These are phyloP conservation scores for Trichophaea hybrida DNA, from an alignment of 2,329 filamentous ascomycete genomes.

Conservation along the genomic window DNA sequence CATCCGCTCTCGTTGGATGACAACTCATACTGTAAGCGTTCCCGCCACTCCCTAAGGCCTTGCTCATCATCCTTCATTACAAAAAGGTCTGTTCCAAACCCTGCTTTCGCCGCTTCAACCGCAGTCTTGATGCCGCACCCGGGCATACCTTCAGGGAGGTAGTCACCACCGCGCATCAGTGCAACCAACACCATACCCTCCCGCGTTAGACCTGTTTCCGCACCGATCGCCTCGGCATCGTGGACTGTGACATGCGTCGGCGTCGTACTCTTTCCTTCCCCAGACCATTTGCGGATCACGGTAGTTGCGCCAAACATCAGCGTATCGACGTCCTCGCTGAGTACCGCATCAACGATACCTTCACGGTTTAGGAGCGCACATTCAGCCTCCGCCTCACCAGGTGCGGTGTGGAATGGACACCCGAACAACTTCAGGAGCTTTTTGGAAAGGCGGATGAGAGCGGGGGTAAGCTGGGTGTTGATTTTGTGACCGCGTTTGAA, in stretches of 20 bases:
- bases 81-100: slow-evolving; percentile 67
- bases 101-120: slow-evolving; percentile 76
- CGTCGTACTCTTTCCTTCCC: slow-evolving; percentile 25
- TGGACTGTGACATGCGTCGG: slow-evolving; percentile 83
- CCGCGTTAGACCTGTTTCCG: slow-evolving; percentile 52
- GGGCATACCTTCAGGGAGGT: slow-evolving; percentile 72
- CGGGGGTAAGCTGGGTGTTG: slow-evolving; percentile 46
- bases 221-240: slow-evolving; percentile 45
- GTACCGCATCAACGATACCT: slow-evolving; percentile 77
- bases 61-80: slow-evolving; percentile 43
- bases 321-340: slow-evolving; percentile 93
- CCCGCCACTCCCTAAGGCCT: slow-evolving; percentile 55
- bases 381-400: slow-evolving; percentile 90
- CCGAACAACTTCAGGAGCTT: slow-evolving; percentile 71
- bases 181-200: slow-evolving; percentile 90
- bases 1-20: slow-evolving; percentile 67
- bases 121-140: slow-evolving; percentile 79
- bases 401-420: slow-evolving; percentile 70
- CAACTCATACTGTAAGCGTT: slow-evolving; percentile 58
- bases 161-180: slow-evolving; percentile 90
- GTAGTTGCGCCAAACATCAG: slow-evolving; percentile 86
- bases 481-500: slow-evolving; percentile 79
- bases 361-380: slow-evolving; percentile 72
- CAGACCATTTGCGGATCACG: slow-evolving; percentile 17
- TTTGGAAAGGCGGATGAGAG: slow-evolving; percentile 65